Base-by-base conservation (phyloP, 1,284 basidiomycete genomes). In the Wolfiporia cocos region DNA sequence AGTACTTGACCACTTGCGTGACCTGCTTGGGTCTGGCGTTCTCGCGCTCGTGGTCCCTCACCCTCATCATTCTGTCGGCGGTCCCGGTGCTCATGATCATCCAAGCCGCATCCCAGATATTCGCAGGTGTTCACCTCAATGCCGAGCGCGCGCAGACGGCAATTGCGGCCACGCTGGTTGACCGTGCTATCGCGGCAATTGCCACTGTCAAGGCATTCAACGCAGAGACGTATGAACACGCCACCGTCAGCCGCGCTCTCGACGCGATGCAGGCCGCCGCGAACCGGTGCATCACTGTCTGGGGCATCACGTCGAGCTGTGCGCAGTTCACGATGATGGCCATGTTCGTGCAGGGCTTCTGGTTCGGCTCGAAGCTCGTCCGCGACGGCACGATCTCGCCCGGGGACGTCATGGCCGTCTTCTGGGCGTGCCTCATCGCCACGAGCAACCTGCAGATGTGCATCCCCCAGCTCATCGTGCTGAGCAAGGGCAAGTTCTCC, bases 311-410 rank as follows among this genome's bases (percentile, higher is more conserved):
- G 6, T 68, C 76, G 3, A 86, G 81, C 20, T 47, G 82, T 4
- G 76, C 75, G 9, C 88, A 93, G 56, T 87, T 92, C 59, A 70
- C 88, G 37, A 78, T 86, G 49, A 85, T 95, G 70, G 75, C 79
- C 26, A 97, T 96, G 80, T 98, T 98, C 65, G 91, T 98, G 9
- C 87, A 93, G 56, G 93, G 89, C 1, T 98, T 98, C 66, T 97
- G 93, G 90, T 98, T 87, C 61, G 96, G 95, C 11, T 78, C 86
- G 2, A 84, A 87, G 57, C 76, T 97, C 40, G 91, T 99, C 11
- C 69, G 80, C 19, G 72, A 81, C 15, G 86, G 86, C 4, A 78
- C 74, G 45, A 71, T 81, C 39, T 68, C 67, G 1, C 70, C 86
- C 0, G 90, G 89, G 3, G 76, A 84, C 37, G 89, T 98, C 49